Evolutionary conservation across 169 alveolate genomes (phyloP), one percentile per base, ranked within the genome.

Genomic region (Plasmodium coatneyi): DNA sequence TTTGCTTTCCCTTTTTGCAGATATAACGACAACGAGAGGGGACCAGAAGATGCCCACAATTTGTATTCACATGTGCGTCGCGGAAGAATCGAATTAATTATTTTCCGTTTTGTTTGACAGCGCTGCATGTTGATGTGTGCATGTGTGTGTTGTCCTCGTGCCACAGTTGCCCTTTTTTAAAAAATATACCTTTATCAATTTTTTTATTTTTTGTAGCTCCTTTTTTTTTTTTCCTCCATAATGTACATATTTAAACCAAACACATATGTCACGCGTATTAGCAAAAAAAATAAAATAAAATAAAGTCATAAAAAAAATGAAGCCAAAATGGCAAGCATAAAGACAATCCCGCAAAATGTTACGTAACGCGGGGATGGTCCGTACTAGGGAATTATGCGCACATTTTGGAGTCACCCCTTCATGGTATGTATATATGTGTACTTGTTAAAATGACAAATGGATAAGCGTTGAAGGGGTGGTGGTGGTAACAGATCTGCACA

Each of bases 231-330:
- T 22, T 28, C 46, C 5, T 49, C 34, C 78, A 14, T 84, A 71
- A 43, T 49, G 36, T 60, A 72, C 83, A 74, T 39, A 72, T 52
- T 84, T 49, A 84, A 84, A 84, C 79, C 56, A 84, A 84, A 70
- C 71, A 71, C 32, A 43, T 83, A 71, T 83, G 78, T 81, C 25
- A 79, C 32, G 41, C 54, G 19, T 39, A 71, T 71, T 83, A 36
- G 32, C 81, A 71, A 83, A 70, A 82, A 43, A 54, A 41, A n/a
- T n/a, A 10, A 46, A 80, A 43, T 34, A n/a, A 41, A 41, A 80
- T 41, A 36, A 16, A 19, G 30, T 79, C 46, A 39, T n/a, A 60
- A 60, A 19, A 60, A 1, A 60, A 16, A n/a, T n/a, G 34, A 66
- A 66, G n/a, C 22, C 22, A 66, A 22, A 66, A 22, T 66, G 16